Conservation (phyloP, 2,329 filamentous ascomycete species). For the Pestalotiopsis sp. region DNA sequence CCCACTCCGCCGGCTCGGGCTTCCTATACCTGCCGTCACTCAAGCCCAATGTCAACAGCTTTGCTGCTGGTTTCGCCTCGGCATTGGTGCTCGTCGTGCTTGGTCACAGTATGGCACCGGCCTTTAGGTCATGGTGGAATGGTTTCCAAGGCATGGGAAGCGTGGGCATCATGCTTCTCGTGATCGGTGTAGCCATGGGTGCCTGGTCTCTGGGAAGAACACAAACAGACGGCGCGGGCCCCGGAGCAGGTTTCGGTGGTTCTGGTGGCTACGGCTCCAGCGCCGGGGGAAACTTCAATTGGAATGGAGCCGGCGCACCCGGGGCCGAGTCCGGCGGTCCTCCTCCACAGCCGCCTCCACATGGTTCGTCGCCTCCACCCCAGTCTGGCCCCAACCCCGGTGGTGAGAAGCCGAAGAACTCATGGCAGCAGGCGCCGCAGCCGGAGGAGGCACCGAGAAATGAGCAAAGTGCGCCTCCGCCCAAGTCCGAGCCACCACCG, state of each 20-base stretch:
- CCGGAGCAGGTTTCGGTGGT: conserved; percentile 20
- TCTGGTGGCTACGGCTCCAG: conserved; percentile 26
- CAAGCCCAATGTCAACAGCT: conserved; percentile 84
- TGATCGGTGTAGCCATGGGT: conserved; percentile 72
- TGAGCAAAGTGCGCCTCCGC: conserved; percentile 21
- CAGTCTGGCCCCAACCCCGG: conserved; percentile 26
- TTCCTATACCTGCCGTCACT: conserved; percentile 95
- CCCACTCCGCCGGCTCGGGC: conserved; percentile 84
- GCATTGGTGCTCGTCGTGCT: conserved; percentile 73
- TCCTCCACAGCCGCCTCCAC: conserved; percentile 40
- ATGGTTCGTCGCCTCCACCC: conserved; percentile 31
- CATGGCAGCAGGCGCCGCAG: conserved; percentile 35
- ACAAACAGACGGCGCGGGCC: conserved; percentile 50
- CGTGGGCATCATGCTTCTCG: conserved; percentile 71
- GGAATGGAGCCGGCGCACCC: conserved; percentile 20
- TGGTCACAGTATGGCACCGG: conserved; percentile 74
- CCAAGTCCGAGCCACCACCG: conserved; percentile 21
- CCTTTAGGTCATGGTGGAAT: conserved; percentile 73
- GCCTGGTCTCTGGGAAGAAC: conserved; percentile 77
- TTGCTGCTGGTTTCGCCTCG: conserved; percentile 81
- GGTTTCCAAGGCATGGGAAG: conserved; percentile 73
- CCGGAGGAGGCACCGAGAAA: conserved; percentile 9
- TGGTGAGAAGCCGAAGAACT: conserved; percentile 37
- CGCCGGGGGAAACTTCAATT: conserved; percentile 20
- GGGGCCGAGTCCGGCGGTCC: conserved; percentile 24